Percentiles rank a stretch among this genome's conserved stretches.
phyloP scores from a whole-genome alignment of 345 rosid species.

The Pistacia vera region DNA sequence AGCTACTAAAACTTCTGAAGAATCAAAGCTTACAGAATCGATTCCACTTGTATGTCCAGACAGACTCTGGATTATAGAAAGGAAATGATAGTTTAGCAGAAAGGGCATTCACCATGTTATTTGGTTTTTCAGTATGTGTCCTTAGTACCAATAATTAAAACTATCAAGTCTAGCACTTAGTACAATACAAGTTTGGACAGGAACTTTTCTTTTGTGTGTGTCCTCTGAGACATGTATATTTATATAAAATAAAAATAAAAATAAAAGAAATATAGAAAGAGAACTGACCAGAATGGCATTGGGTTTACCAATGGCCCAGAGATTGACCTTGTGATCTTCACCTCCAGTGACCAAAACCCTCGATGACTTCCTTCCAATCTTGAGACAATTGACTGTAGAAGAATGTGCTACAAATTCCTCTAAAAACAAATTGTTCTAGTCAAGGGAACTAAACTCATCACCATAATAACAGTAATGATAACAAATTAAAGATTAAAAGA shows the following conservation, averaged over 20 bases:
- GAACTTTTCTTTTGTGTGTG: neutral
- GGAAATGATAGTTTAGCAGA: neutral
- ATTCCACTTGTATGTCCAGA: conserved; percentile 96
- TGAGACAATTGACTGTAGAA: conserved; percentile 86
- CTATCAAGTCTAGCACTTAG: neutral
- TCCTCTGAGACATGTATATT: neutral
- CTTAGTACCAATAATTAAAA: neutral
- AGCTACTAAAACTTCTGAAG: conserved; percentile 90
- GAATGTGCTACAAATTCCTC: conserved; percentile 99
- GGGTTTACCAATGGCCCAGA: conserved; percentile 99
- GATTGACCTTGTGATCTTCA: conserved; percentile 97
- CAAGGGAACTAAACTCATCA: conserved; percentile 35
- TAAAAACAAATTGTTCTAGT: conserved; percentile 35
- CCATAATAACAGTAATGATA: conserved; percentile 10
- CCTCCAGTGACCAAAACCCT: conserved; percentile 97
- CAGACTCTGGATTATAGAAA: conserved; percentile 62
- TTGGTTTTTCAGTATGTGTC: neutral
- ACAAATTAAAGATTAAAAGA: conserved; percentile 9
- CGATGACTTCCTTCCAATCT: conserved; percentile 96
- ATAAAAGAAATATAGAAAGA: conserved; percentile 15
- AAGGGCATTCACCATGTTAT: neutral
- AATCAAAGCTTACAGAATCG: conserved; percentile 95
- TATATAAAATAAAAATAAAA: no score
- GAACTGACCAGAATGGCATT: conserved; percentile 94
- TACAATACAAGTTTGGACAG: neutral